phyloP scores from a whole-genome alignment of 73 alveolate genomes.

The Effrenium voratum region DNA sequence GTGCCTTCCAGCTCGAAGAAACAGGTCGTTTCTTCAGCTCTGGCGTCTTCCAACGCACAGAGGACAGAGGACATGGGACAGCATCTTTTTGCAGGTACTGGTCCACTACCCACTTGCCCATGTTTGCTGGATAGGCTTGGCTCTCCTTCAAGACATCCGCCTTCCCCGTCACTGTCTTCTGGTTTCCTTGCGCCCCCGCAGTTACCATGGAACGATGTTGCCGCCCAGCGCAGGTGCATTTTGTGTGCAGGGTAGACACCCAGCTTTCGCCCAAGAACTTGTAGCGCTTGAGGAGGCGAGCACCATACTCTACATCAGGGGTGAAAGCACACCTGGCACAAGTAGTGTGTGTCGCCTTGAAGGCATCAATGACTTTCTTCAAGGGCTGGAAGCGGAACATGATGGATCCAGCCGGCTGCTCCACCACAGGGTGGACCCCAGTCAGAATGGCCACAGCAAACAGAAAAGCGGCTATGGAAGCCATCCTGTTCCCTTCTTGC shows the following conservation, averaged over 20 bases:
- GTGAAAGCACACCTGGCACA: conserved; percentile 35
- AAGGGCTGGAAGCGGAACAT: background rate
- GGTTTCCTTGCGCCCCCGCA: background rate
- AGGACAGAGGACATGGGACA: no score
- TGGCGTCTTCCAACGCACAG: no score
- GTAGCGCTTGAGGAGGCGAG: conserved; percentile 20
- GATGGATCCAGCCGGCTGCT: conserved; percentile 36
- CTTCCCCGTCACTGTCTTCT: no score
- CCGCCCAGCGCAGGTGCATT: conserved; percentile 8
- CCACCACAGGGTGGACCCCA: conserved; percentile 43
- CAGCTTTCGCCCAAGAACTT: conserved; percentile 9
- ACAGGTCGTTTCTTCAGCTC: no score
- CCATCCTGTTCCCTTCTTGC: conserved; percentile 44
- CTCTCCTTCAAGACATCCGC: conserved; percentile 28
- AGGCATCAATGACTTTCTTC: background rate
- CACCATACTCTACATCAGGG: background rate
- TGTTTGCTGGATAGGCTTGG: background rate
- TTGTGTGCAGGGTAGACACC: background rate
- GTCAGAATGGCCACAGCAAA: conserved; percentile 21
- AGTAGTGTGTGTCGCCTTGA: background rate
- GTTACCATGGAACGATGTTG: conserved; percentile 1
- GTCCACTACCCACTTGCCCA: conserved; percentile 6
- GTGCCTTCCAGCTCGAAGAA: no score
- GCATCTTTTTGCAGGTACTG: background rate
- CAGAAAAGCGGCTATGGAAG: conserved; percentile 9